phyloP scores from a whole-genome alignment of 2,329 filamentous ascomycete species.

The Cryphonectria naterciae region DNA sequence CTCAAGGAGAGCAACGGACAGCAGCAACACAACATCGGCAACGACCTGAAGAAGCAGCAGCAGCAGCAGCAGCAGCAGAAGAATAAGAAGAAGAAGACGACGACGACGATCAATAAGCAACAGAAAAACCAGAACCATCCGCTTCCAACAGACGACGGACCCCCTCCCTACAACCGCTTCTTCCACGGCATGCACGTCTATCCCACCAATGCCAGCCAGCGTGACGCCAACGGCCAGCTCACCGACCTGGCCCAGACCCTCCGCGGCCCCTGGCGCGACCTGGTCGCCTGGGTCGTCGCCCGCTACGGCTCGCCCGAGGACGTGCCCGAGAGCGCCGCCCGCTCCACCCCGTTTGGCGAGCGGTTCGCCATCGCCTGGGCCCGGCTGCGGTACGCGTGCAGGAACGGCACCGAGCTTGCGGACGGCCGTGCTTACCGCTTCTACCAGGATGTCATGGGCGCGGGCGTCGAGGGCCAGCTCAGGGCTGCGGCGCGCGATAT shows the following conservation, averaged over 20 bases:
- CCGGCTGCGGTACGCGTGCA: not conserved
- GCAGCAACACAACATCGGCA: not conserved
- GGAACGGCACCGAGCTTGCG: not conserved
- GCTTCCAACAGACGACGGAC: not conserved
- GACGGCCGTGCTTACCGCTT: not conserved
- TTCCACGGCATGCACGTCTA: not conserved
- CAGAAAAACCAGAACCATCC: too few species aligned
- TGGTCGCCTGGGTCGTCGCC: not conserved
- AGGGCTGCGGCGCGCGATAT: not conserved
- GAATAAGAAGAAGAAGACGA: too few species aligned
- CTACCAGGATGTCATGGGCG: not conserved
- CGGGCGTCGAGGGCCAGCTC: not conserved
- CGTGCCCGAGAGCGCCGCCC: not conserved
- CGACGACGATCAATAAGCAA: too few species aligned
- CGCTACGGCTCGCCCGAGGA: not conserved
- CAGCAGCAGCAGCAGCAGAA: not conserved
- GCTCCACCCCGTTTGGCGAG: not conserved
- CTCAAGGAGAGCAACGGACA: not conserved
- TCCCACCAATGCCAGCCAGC: too few species aligned
- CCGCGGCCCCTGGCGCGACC: not conserved
- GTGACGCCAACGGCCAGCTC: not conserved
- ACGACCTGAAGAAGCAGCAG: too few species aligned
- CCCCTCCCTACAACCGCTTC: not conserved
- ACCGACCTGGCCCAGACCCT: too few species aligned
- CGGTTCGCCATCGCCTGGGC: not conserved